Evolutionary conservation across 2,329 filamentous ascomycete species (phyloP).

Genomic region (Neopestalotiopsis sp.): DNA sequence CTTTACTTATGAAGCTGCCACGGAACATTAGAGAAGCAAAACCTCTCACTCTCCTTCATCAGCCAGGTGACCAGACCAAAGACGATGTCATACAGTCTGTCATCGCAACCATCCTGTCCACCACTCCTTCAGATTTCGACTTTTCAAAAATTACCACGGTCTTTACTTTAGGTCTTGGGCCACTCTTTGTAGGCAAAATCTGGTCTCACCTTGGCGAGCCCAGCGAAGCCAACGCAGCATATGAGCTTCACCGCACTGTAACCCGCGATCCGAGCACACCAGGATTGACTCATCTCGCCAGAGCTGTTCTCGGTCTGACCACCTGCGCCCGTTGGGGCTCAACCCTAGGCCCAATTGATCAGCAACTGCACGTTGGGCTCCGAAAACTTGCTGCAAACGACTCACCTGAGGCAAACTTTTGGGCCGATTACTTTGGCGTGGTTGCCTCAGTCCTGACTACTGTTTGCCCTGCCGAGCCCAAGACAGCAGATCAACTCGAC

Average conservation of each 20-base stretch:
- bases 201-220: conserved; percentile 59
- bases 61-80: conserved; percentile 21
- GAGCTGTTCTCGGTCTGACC: conserved; percentile 74
- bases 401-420: conserved; percentile 50
- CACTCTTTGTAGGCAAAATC: conserved; percentile 54
- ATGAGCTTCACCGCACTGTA: conserved; percentile 75
- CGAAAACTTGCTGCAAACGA: conserved; percentile 45
- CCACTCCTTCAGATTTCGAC: conserved; percentile 47
- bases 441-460: conserved; percentile 50
- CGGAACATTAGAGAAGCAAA: conserved; percentile 63
- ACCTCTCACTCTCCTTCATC: conserved; percentile 59
- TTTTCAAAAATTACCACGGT: conserved; percentile 45
- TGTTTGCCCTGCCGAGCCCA: conserved; percentile 49
- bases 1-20: conserved; percentile 74
- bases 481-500: conserved; percentile 38
- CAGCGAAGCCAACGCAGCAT: conserved; percentile 63
- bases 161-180: conserved; percentile 48
- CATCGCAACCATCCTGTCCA: conserved; percentile 42
- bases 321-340: conserved; percentile 78
- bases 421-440: conserved; percentile 59
- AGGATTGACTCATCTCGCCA: conserved; percentile 74
- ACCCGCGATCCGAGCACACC: conserved; percentile 72
- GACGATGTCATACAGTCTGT: conserved; percentile 42
- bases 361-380: conserved; percentile 48
- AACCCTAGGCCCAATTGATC: conserved; percentile 56